These are phyloP conservation scores for Jatropha multifida DNA, from an alignment of 441 rosid genomes.

Conservation along the genomic window DNA sequence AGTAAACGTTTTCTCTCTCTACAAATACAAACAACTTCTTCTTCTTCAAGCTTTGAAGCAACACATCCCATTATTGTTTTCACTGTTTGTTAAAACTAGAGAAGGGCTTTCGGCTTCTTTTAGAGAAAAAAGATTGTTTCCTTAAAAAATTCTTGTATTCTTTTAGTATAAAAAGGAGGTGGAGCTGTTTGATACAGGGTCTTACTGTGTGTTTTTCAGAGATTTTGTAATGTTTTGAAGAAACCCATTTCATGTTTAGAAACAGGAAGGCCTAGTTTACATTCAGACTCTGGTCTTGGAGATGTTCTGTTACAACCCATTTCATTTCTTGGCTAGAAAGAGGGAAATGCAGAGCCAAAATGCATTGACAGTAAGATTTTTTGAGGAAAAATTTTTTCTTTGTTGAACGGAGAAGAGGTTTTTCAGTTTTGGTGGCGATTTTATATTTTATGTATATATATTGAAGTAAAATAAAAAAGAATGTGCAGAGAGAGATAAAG, in stretches of 20 bases:
- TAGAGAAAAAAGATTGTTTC: conserved; percentile 27
- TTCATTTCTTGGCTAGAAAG: conserved; percentile 13
- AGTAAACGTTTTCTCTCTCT: conserved; percentile 72
- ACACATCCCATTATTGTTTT: conserved; percentile 82
- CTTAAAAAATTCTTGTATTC: conserved; percentile 30
- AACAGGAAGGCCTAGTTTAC: conserved; percentile 11
- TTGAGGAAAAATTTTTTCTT: background rate
- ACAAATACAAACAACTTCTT: conserved; percentile 80
- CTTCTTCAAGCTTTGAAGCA: conserved; percentile 79
- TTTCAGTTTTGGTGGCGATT: background rate
- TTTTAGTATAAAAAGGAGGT: conserved; percentile 29
- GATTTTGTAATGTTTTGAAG: conserved; percentile 19
- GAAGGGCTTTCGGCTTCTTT: background rate
- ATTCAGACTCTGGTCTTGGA: conserved; percentile 5
- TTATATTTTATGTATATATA: background rate
- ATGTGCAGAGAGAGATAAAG: background rate
- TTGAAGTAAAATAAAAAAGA: conserved; percentile 7
- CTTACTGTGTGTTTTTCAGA: conserved; percentile 12
- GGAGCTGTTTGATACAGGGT: conserved; percentile 28
- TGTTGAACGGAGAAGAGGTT: no score
- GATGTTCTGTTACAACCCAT: conserved; percentile 20
- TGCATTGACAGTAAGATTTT: no score
- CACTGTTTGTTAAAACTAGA: conserved; percentile 3
- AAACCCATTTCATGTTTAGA: conserved; percentile 22
- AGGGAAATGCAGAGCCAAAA: background rate